A percentile compares a stretch with the other conserved stretches of the same genome.
Evolutionary conservation across 169 alveolate genomes (phyloP).

Genomic region (Cryptosporidium ubiquitum): DNA sequence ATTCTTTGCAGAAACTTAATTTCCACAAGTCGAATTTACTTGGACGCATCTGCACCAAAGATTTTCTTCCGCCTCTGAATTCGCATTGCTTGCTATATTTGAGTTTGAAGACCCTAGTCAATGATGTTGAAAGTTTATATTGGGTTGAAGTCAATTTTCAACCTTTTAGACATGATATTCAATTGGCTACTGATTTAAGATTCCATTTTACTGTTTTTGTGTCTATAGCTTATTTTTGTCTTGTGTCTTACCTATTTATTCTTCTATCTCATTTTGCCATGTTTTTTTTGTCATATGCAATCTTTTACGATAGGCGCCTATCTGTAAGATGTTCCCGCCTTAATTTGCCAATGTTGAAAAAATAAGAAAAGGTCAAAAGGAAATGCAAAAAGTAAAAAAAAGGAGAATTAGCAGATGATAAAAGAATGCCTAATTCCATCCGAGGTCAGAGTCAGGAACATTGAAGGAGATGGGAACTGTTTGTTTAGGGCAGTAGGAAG

Average conservation of each 20-base stretch:
- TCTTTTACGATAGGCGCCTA: neutral
- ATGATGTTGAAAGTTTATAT: neutral
- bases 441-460: constrained; percentile 16
- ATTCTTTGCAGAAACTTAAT: neutral
- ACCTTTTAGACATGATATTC: neutral
- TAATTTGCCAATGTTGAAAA: neutral
- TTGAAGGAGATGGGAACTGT: constrained; percentile 86
- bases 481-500: constrained; percentile 83
- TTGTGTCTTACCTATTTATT: neutral
- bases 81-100: constrained; percentile 8
- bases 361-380: neutral
- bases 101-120: neutral
- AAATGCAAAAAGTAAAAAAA: neutral
- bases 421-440: constrained; percentile 8
- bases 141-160: neutral
- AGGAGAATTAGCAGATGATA: constrained; percentile 11
- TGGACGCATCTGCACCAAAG: neutral
- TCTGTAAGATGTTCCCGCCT: neutral
- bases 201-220: neutral
- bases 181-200: neutral
- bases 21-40: neutral
- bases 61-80: neutral
- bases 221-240: too few species aligned
- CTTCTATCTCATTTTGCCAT: neutral
- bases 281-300: neutral